Percentiles rank a stretch among this genome's conserved stretches.
These are phyloP conservation scores for Dactylellina drechsleri DNA, from an alignment of 2,329 filamentous ascomycete genomes.

Conservation along the genomic window DNA sequence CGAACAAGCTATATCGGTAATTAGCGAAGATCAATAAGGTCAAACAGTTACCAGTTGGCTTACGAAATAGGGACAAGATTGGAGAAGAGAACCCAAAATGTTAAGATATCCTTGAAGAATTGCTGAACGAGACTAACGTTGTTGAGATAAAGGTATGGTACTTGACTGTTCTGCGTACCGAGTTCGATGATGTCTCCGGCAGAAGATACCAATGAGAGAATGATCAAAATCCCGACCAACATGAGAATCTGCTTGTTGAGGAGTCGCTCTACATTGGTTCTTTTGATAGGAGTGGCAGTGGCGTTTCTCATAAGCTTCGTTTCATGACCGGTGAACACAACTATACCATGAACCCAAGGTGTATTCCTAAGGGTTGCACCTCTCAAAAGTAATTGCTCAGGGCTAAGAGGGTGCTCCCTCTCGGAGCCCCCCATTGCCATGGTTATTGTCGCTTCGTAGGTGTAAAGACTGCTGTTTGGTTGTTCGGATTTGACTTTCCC, in stretches of 20 bases:
- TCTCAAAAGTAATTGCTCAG: conserved; percentile 90
- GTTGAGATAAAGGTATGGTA: conserved; percentile 78
- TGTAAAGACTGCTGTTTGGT: conserved; percentile 97
- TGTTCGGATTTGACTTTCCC: conserved; percentile 93
- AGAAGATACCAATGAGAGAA: conserved; percentile 87
- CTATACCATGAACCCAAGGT: conserved; percentile 93
- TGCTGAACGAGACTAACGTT: conserved; percentile 75
- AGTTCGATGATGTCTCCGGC: conserved; percentile 81
- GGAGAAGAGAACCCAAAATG: conserved; percentile 98
- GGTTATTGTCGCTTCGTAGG: conserved; percentile 94
- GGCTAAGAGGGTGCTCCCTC: conserved; percentile 87
- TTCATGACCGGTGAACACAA: conserved; percentile 97
- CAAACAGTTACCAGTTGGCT: conserved; percentile 6
- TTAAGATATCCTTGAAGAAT: conserved; percentile 94
- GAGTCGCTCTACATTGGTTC: conserved; percentile 92
- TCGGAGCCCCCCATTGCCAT: conserved; percentile 90
- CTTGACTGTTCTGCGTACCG: conserved; percentile 68
- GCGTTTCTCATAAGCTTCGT: conserved; percentile 99
- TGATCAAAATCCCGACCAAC: conserved; percentile 83
- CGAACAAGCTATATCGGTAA: conserved; percentile 72
- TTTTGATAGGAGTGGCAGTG: conserved; percentile 95
- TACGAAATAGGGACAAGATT: conserved; percentile 91
- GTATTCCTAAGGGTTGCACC: conserved; percentile 95
- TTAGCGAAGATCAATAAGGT: conserved; percentile 7
- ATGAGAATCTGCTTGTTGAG: conserved; percentile 94